A percentile compares a stretch with the other conserved stretches of the same genome.
phyloP scores from a whole-genome alignment of 2,329 filamentous ascomycete genomes.

The Sclerotinia glacialis region DNA sequence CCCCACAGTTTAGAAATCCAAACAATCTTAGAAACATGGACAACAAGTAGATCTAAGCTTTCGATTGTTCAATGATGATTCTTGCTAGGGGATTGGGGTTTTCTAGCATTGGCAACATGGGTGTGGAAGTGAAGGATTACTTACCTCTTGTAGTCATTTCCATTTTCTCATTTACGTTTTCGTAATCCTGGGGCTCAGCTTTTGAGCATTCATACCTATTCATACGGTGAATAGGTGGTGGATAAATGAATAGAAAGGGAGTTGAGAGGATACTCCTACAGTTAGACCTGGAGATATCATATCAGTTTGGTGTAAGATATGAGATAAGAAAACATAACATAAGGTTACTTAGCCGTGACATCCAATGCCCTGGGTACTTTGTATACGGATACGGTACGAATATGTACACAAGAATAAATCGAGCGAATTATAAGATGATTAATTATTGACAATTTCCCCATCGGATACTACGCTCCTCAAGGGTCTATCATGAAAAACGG shows the following conservation, averaged over 20 bases:
- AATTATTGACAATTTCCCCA: neutral
- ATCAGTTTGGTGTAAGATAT: neutral
- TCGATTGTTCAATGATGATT: neutral
- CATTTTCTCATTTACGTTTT: neutral
- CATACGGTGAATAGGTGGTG: neutral
- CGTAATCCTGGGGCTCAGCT: slow-evolving; percentile 12
- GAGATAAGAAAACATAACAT: neutral
- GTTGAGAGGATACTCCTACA: neutral
- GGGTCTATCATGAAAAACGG: neutral
- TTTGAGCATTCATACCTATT: neutral
- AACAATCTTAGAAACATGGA: slow-evolving; percentile 12
- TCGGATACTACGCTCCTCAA: neutral
- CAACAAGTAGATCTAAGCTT: slow-evolving; percentile 11
- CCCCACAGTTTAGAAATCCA: neutral
- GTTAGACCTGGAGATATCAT: too few species aligned
- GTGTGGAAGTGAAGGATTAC: neutral
- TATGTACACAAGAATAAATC: neutral
- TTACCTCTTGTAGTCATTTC: neutral
- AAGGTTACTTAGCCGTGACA: neutral
- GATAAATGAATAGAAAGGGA: too few species aligned
- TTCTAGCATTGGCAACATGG: neutral
- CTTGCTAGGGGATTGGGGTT: neutral
- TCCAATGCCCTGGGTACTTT: neutral
- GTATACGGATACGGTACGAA: neutral
- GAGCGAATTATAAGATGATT: neutral